These are phyloP conservation scores for Acanthamoeba castellanii DNA, from an alignment of 208 protist species.

Conservation along the genomic window DNA sequence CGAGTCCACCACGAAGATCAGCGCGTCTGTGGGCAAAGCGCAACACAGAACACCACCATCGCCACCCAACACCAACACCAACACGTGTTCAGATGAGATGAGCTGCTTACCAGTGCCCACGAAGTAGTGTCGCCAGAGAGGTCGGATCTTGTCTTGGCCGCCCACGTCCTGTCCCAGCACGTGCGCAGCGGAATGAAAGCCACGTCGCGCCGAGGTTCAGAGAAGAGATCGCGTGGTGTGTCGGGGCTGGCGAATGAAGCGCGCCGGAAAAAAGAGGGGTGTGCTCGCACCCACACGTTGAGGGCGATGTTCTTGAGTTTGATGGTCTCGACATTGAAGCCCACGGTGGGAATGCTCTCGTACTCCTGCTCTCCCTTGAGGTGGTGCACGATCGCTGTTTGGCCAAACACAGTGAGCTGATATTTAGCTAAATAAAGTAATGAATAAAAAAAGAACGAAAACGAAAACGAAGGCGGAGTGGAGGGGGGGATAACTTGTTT, in stretches of 20 bases:
- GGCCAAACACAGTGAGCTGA: background rate
- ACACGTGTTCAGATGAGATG: background rate
- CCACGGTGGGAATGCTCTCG: slow-evolving; percentile 97
- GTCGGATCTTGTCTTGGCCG: slow-evolving; percentile 97
- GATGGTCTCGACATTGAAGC: slow-evolving; percentile 98
- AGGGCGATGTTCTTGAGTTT: slow-evolving; percentile 96
- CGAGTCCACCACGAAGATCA: slow-evolving; percentile 98
- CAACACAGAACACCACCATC: background rate
- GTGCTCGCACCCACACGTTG: slow-evolving; percentile 93
- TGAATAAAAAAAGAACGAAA: slow-evolving; percentile 34
- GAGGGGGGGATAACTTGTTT: slow-evolving; percentile 90
- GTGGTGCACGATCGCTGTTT: slow-evolving; percentile 95
- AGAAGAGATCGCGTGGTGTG: background rate
- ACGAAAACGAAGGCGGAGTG: background rate
- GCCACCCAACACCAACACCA: too few species aligned
- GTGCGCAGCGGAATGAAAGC: background rate
- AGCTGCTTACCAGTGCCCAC: slow-evolving; percentile 91
- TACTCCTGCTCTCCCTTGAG: slow-evolving; percentile 94
- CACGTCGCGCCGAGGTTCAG: background rate
- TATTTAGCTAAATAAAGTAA: background rate
- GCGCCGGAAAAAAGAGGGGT: too few species aligned
- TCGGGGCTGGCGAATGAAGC: background rate
- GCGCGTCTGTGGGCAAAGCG: slow-evolving; percentile 87
- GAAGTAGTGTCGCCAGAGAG: slow-evolving; percentile 98
- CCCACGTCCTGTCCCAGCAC: slow-evolving; percentile 84